phyloP scores from a whole-genome alignment of 164 flowering plant species.

The Magnolia officinalis region DNA sequence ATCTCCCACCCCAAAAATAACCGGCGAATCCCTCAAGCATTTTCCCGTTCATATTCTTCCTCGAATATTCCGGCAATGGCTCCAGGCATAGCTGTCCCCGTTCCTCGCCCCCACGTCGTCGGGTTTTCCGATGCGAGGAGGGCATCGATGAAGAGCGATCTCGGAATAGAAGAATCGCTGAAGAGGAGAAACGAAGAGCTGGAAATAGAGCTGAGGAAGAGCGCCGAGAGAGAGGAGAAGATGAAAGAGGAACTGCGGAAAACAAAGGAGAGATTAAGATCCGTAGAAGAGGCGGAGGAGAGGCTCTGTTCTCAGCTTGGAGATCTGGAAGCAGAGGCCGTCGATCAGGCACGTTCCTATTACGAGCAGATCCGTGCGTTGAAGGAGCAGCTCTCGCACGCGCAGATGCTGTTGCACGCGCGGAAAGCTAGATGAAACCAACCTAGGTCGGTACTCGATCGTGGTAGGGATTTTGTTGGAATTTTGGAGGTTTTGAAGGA shows the following conservation, averaged over 20 bases:
- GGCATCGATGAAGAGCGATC: background rate
- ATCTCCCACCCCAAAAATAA: background rate
- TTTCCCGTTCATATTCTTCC: background rate
- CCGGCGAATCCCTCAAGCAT: no score
- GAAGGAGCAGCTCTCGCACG: conserved; percentile 53
- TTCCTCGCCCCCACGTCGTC: background rate
- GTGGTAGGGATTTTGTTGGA: no score
- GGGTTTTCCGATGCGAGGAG: background rate
- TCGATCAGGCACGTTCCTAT: conserved; percentile 53
- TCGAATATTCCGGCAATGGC: conserved; percentile 4
- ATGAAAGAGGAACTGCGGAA: conserved; percentile 45
- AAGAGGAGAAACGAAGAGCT: conserved; percentile 60
- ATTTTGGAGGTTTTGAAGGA: no score
- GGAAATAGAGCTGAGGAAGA: conserved; percentile 46
- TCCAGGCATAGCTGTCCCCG: conserved; percentile 3
- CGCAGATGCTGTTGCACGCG: conserved; percentile 29
- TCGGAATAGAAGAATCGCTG: conserved; percentile 14
- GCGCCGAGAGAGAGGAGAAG: conserved; percentile 10
- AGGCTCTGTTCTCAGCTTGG: conserved; percentile 68
- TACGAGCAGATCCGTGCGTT: conserved; percentile 39
- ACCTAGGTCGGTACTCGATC: no score
- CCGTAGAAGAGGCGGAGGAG: conserved; percentile 85
- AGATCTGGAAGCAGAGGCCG: conserved; percentile 76
- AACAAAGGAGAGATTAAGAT: conserved; percentile 38
- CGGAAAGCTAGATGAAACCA: background rate